These are phyloP conservation scores for Hypomyces rosellus DNA, from an alignment of 2,329 filamentous ascomycete genomes.

Conservation along the genomic window DNA sequence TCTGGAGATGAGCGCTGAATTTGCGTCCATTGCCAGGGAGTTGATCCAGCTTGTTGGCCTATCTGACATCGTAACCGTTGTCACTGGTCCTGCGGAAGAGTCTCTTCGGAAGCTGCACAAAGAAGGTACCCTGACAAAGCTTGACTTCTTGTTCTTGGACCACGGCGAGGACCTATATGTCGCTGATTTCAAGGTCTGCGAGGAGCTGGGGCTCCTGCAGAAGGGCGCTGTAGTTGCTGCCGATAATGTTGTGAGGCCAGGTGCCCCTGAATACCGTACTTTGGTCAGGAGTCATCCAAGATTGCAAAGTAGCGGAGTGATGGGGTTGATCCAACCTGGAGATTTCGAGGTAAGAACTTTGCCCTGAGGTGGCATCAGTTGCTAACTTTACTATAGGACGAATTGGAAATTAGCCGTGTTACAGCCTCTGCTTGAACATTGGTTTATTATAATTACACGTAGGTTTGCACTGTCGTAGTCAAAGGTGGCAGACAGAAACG, in stretches of 20 bases:
- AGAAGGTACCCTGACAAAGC: constrained; percentile 45
- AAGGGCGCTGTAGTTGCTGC: constrained; percentile 59
- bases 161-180: constrained; percentile 74
- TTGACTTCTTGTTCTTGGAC: constrained; percentile 73
- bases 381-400: too few relatives aligned
- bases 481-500: too few relatives aligned
- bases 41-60: constrained; percentile 71
- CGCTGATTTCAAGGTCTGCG: constrained; percentile 69
- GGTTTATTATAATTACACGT: too few relatives aligned
- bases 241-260: constrained; percentile 66
- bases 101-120: constrained; percentile 55
- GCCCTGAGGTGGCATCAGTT: not conserved
- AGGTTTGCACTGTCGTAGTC: too few relatives aligned
- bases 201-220: constrained; percentile 59
- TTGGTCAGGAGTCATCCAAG: constrained; percentile 1
- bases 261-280: constrained; percentile 46
- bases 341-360: constrained; percentile 4
- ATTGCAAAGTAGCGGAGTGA: not conserved
- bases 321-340: constrained; percentile 3
- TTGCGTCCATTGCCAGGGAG: constrained; percentile 61
- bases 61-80: constrained; percentile 60
- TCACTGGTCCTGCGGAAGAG: constrained; percentile 63
- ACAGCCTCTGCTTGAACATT: too few relatives aligned
- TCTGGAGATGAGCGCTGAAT: constrained; percentile 68
- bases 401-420: too few relatives aligned